Conservation (phyloP, 371 early-diverging fungal genomes). For the Mortierella polycephala region DNA sequence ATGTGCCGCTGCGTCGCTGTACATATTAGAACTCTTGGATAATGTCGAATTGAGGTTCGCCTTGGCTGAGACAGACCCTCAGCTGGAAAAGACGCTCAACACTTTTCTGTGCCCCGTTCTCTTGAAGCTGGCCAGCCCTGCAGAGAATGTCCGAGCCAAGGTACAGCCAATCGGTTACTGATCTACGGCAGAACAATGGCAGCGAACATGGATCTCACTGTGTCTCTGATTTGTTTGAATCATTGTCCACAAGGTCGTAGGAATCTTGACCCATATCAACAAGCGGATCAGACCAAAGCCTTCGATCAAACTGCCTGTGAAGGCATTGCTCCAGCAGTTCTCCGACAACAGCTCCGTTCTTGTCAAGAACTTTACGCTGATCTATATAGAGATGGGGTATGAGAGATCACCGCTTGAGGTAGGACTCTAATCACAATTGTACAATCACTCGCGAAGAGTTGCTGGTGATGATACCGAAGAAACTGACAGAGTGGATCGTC, state of each 20-base stretch:
- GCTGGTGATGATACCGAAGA: too few relatives aligned
- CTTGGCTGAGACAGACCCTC: conserved; percentile 79
- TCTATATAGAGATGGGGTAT: conserved; percentile 82
- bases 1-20: too few relatives aligned
- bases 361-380: conserved; percentile 76
- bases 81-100: conserved; percentile 75
- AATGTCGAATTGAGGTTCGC: conserved; percentile 89
- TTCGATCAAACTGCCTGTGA: conserved; percentile 71
- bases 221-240: too few relatives aligned
- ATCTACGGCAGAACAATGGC: too few relatives aligned
- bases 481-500: too few relatives aligned
- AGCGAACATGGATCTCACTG: neutral
- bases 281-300: conserved; percentile 77
- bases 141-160: conserved; percentile 64
- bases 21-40: conserved; percentile 69
- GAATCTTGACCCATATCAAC: conserved; percentile 83
- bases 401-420: conserved; percentile 58
- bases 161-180: conserved; percentile 22
- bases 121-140: conserved; percentile 73
- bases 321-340: conserved; percentile 65
- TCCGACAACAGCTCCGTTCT: conserved; percentile 55
- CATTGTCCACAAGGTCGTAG: conserved; percentile 67
- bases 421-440: conserved; percentile 51
- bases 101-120: conserved; percentile 82
- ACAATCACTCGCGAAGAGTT: conserved; percentile 43